Evolutionary conservation across 2,329 filamentous ascomycete species (phyloP).

Genomic region (Trichophaea hybrida): DNA sequence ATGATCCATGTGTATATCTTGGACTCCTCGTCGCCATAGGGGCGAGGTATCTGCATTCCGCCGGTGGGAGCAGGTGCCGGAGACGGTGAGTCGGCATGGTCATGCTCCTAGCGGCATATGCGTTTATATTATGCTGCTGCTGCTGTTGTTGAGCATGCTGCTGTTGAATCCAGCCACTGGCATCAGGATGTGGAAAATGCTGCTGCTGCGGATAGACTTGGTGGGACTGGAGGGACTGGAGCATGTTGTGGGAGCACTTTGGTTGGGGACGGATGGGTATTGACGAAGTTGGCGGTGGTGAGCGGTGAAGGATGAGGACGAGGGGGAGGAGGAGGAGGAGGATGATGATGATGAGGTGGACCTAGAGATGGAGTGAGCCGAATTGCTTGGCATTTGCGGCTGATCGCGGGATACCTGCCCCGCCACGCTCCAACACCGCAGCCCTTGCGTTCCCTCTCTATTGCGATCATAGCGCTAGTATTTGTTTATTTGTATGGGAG

Average conservation of each 20-base stretch:
- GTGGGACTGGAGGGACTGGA: conserved; percentile 16
- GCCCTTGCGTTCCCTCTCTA: background rate
- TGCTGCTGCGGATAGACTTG: conserved; percentile 26
- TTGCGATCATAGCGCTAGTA: background rate
- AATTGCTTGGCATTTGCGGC: background rate
- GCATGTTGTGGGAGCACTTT: background rate
- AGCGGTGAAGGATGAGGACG: background rate
- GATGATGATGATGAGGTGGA: background rate
- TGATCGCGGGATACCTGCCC: background rate
- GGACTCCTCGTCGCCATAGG: conserved; percentile 24
- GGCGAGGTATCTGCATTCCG: conserved; percentile 15
- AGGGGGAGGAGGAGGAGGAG: background rate
- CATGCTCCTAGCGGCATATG: conserved; percentile 5
- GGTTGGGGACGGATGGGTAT: background rate
- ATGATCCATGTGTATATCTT: conserved; percentile 28
- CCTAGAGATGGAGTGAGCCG: background rate
- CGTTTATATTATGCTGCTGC: conserved; percentile 11
- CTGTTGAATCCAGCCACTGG: conserved; percentile 14
- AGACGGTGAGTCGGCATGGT: conserved; percentile 17
- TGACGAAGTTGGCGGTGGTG: background rate
- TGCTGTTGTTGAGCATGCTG: conserved; percentile 18
- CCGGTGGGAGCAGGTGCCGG: conserved; percentile 31
- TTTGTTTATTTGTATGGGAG: too few relatives aligned
- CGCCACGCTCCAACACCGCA: background rate
- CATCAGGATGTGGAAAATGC: conserved; percentile 22